A percentile compares a stretch with the other conserved stretches of the same genome.
Evolutionary conservation across 495 filamentous ascomycete genomes (phyloP).

Genomic region (Aspergillus mulundensis): DNA sequence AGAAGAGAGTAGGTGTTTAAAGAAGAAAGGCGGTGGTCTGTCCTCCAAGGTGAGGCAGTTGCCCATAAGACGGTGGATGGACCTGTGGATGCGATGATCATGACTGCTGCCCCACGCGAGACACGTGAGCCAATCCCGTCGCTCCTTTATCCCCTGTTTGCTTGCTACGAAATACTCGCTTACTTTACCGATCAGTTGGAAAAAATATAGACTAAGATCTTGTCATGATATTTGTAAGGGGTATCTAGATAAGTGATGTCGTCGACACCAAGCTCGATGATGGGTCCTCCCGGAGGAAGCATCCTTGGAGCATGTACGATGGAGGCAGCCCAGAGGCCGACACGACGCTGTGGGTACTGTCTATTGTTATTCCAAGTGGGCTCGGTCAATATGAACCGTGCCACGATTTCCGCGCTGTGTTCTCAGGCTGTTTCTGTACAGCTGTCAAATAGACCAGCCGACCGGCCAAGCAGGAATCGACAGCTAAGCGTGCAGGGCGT

Average conservation of each 20-base stretch:
- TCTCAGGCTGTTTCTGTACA: slow-evolving; percentile 2
- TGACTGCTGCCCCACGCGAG: slow-evolving; percentile 25
- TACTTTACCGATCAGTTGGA: not conserved
- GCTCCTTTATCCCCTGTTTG: slow-evolving; percentile 1
- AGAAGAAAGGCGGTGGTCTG: slow-evolving; percentile 2
- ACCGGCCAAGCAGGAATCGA: not conserved
- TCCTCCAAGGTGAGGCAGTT: not conserved
- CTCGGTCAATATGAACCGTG: slow-evolving; percentile 4
- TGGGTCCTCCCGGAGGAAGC: slow-evolving; percentile 5
- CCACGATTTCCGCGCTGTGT: not conserved
- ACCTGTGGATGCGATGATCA: not conserved
- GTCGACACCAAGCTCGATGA: not conserved
- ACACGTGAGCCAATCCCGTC: slow-evolving; percentile 13
- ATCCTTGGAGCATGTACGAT: slow-evolving; percentile 4
- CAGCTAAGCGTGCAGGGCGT: not conserved
- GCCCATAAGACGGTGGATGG: not conserved
- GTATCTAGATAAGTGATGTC: slow-evolving; percentile 20
- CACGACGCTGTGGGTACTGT: slow-evolving; percentile 1
- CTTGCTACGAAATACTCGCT: not conserved
- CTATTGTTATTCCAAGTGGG: slow-evolving; percentile 3
- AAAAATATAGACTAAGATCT: not conserved
- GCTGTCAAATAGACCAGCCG: not conserved
- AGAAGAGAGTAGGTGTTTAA: not conserved
- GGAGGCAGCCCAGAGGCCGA: not conserved
- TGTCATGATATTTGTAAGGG: slow-evolving; percentile 2